These are phyloP conservation scores for Collybia sordida DNA, from an alignment of 768 basidiomycete species.

Conservation along the genomic window DNA sequence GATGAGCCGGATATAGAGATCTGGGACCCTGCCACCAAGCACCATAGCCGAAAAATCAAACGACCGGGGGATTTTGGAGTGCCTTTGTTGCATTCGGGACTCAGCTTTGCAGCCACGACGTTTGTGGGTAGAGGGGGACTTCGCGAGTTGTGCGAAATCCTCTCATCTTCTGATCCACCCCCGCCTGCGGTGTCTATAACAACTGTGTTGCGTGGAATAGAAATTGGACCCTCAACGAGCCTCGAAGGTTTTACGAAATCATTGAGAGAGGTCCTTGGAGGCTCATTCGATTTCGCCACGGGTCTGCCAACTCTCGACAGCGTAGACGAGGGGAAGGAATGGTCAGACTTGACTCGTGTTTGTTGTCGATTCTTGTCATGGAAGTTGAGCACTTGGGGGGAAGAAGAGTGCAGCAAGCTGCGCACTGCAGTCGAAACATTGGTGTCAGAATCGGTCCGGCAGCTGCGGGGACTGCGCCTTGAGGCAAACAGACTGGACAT, in stretches of 20 bases:
- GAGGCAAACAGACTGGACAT: conserved; percentile 30
- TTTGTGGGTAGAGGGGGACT: conserved; percentile 65
- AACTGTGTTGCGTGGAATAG: conserved; percentile 36
- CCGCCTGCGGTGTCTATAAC: conserved; percentile 22
- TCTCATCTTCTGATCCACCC: conserved; percentile 17
- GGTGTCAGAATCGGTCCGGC: conserved; percentile 33
- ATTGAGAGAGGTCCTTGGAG: conserved; percentile 47
- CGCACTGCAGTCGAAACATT: conserved; percentile 33
- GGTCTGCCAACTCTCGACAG: conserved; percentile 34
- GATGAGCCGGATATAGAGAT: too few relatives aligned
- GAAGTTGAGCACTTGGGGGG: conserved; percentile 32
- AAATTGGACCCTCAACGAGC: conserved; percentile 42
- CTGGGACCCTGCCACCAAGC: too few relatives aligned
- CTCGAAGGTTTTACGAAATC: conserved; percentile 41
- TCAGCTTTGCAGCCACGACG: conserved; percentile 48
- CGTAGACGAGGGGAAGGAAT: conserved; percentile 30
- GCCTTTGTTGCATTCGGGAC: conserved; percentile 45
- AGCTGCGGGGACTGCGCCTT: conserved; percentile 35
- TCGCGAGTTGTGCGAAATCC: conserved; percentile 47
- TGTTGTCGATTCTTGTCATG: conserved; percentile 48
- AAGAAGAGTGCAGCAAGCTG: conserved; percentile 29
- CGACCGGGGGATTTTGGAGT: conserved; percentile 50
- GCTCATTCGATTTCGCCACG: conserved; percentile 36
- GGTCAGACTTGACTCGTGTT: conserved; percentile 37
- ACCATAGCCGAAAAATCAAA: too few relatives aligned